Evolutionary conservation across 1,284 basidiomycete species (phyloP).

Genomic region (Mycena sp.): DNA sequence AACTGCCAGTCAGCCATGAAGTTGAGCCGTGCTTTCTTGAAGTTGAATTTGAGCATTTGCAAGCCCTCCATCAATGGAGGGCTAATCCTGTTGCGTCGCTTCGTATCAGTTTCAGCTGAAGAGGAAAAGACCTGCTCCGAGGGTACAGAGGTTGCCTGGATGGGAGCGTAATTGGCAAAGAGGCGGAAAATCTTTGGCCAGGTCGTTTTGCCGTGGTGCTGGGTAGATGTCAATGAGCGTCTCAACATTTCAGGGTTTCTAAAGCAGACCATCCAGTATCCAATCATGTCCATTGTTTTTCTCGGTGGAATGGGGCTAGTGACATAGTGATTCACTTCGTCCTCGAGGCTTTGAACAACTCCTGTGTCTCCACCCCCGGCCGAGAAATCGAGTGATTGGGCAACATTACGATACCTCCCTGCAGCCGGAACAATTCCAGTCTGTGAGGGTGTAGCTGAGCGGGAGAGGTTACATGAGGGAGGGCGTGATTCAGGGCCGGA

Average conservation of each 20-base stretch:
- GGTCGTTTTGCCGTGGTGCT: neutral
- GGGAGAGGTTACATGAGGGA: too few relatives aligned
- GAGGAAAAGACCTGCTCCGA: too few relatives aligned
- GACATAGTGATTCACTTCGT: too few relatives aligned
- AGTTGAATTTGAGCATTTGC: neutral
- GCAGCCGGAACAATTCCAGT: too few relatives aligned
- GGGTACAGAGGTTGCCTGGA: neutral
- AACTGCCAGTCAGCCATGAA: slow-evolving; percentile 9
- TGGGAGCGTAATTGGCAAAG: neutral
- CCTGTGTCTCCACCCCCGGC: too few relatives aligned
- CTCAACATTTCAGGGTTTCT: neutral
- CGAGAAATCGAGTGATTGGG: too few relatives aligned
- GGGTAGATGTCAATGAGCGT: neutral
- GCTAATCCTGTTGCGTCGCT: neutral
- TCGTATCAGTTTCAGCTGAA: too few relatives aligned
- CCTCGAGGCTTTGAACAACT: too few relatives aligned
- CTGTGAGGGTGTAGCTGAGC: too few relatives aligned
- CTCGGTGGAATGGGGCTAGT: too few relatives aligned
- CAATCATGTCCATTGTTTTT: neutral
- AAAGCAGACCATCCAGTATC: neutral
- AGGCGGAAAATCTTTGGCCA: neutral
- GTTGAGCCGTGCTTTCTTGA: neutral
- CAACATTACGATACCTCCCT: too few relatives aligned
- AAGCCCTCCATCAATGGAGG: neutral
- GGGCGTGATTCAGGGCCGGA: too few relatives aligned